Conservation (phyloP, 2,329 filamentous ascomycete genomes). For the Diaporthe sp. region DNA sequence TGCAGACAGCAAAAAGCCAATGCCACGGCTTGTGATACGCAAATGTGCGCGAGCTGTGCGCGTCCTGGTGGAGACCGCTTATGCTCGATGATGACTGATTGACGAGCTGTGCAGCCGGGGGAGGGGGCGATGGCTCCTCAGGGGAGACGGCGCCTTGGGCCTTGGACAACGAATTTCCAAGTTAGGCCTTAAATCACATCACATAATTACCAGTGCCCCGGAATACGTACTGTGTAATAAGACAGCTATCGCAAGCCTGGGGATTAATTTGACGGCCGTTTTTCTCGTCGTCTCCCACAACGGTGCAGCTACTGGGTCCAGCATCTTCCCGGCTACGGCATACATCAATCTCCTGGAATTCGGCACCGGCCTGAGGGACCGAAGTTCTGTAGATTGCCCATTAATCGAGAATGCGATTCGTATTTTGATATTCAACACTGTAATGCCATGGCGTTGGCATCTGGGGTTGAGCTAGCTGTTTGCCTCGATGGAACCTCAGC, state of each 20-base stretch:
- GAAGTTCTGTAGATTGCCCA: slow-evolving; percentile 25
- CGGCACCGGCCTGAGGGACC: slow-evolving; percentile 21
- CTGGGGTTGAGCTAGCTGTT: background rate
- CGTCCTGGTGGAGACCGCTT: slow-evolving; percentile 19
- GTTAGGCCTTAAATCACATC: slow-evolving; percentile 24
- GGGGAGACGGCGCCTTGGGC: background rate
- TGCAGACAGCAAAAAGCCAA: slow-evolving; percentile 31
- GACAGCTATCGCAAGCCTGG: background rate
- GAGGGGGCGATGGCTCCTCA: slow-evolving; percentile 22
- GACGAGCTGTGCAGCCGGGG: slow-evolving; percentile 20
- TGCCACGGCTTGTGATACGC: slow-evolving; percentile 13
- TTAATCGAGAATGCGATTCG: slow-evolving; percentile 26
- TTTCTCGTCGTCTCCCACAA: background rate
- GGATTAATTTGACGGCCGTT: slow-evolving; percentile 22
- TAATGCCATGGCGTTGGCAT: background rate
- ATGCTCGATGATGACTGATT: slow-evolving; percentile 32
- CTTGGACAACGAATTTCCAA: slow-evolving; percentile 24
- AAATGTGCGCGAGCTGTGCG: slow-evolving; percentile 30
- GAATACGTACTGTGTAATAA: slow-evolving; percentile 23
- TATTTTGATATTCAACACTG: slow-evolving; percentile 20
- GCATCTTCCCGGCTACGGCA: slow-evolving; percentile 38
- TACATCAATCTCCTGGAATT: slow-evolving; percentile 39
- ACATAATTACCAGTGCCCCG: slow-evolving; percentile 10
- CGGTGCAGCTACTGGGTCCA: slow-evolving; percentile 27
- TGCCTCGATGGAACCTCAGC: slow-evolving; percentile 4